Evolutionary conservation across 345 rosid genomes (phyloP).

Genomic region (Heritiera fomes): DNA sequence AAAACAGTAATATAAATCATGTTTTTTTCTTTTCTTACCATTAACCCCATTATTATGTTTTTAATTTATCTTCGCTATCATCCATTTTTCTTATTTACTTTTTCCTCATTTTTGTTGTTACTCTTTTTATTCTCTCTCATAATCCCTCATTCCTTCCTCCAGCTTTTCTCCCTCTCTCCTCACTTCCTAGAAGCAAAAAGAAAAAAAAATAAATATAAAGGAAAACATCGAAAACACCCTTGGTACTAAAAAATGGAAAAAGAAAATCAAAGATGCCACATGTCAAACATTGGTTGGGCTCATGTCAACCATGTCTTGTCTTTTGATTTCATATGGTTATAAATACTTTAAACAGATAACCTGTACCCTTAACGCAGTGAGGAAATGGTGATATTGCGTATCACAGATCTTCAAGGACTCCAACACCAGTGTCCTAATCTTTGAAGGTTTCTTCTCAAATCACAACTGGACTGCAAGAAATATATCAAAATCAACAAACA

Average conservation of each 20-base stretch:
- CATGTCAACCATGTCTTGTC: conserved; percentile 7
- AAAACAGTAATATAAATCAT: too few relatives aligned
- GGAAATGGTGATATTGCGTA: not conserved
- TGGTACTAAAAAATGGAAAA: not conserved
- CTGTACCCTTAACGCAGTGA: conserved; percentile 2
- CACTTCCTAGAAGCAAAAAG: not conserved
- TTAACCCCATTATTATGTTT: not conserved
- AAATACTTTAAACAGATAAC: conserved; percentile 9
- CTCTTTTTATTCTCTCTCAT: not conserved
- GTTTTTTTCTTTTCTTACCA: too few relatives aligned
- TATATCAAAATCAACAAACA: not conserved
- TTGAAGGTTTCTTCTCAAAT: conserved; percentile 12
- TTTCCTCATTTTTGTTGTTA: not conserved
- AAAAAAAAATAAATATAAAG: not conserved
- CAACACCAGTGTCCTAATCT: conserved; percentile 21
- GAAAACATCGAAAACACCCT: not conserved
- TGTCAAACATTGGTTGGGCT: not conserved
- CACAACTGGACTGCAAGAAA: conserved; percentile 34
- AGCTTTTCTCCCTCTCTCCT: not conserved
- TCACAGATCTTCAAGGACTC: conserved; percentile 14
- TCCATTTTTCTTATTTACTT: too few relatives aligned
- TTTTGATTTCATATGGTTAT: conserved; percentile 5
- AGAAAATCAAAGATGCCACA: not conserved
- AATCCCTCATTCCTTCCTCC: not conserved
- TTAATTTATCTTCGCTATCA: too few relatives aligned